A percentile compares a stretch with the other conserved stretches of the same genome.
Evolutionary conservation across 352 stramenopile genomes (phyloP).

Genomic region (Globisporangium emineosum): DNA sequence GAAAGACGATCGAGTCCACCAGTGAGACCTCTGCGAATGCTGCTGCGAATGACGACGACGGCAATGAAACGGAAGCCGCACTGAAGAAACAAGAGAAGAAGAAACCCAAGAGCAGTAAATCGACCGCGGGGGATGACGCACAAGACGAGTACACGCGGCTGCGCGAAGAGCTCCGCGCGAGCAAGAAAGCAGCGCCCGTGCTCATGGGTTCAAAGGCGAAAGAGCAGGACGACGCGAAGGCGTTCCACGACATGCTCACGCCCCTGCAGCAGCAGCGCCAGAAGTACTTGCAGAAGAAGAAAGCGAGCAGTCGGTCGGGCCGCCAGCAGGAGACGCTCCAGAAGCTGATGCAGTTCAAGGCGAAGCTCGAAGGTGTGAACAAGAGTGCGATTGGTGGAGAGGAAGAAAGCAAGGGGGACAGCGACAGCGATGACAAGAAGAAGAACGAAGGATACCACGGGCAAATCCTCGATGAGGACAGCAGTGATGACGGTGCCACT

Average conservation of each 20-base stretch:
- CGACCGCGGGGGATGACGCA: slow-evolving; percentile 17
- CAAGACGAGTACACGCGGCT: slow-evolving; percentile 67
- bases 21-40: not conserved
- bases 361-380: slow-evolving; percentile 44
- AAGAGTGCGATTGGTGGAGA: slow-evolving; percentile 15
- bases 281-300: slow-evolving; percentile 71
- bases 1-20: not conserved
- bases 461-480: slow-evolving; percentile 57
- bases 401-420: slow-evolving; percentile 4
- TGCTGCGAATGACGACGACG: not conserved
- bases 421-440: slow-evolving; percentile 11
- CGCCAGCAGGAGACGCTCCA: slow-evolving; percentile 70
- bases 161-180: slow-evolving; percentile 60
- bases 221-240: slow-evolving; percentile 48
- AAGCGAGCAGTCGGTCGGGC: slow-evolving; percentile 39
- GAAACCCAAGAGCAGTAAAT: slow-evolving; percentile 14
- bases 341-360: slow-evolving; percentile 65
- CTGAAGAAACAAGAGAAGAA: slow-evolving; percentile 9
- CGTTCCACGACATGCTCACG: slow-evolving; percentile 70
- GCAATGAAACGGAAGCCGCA: not conserved
- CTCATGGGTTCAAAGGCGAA: slow-evolving; percentile 59
- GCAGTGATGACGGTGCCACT: slow-evolving; percentile 17
- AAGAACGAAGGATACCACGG: slow-evolving; percentile 52
- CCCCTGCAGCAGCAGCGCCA: slow-evolving; percentile 71
- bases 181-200: slow-evolving; percentile 55